Evolutionary conservation across 768 basidiomycete genomes (phyloP), one percentile per base, ranked within the genome.

Genomic region (Leccinum aurantiacum): DNA sequence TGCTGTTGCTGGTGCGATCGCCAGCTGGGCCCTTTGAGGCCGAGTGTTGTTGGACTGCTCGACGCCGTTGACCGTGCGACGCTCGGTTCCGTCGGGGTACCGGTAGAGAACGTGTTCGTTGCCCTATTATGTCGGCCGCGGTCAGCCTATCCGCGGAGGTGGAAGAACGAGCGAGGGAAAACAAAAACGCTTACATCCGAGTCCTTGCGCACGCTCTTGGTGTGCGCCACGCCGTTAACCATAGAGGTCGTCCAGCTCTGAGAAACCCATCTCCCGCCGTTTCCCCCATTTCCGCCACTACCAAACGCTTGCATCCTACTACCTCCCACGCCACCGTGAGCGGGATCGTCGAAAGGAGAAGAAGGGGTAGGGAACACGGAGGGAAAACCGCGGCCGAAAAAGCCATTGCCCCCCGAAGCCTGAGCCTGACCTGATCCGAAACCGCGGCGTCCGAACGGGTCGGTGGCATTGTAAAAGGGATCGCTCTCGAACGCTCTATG

Each of bases 41-140:
- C 60, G 59, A 22, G 63, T 19, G 4, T 63, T 33, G 4, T 63
- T 33, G 4, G 71, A 56, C 54, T 80, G 81, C 11, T 82, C 79
- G 31, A 88, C 71, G 11, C 90, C 90, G 59, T 93, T 91, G 65
- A 93, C 77, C 15, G 83, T 87, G 66, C 80, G 79, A 3, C 84
- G 75, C 67, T 89, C 80, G 47, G 82, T 82, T 9, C 90, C 90
- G 57, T 91, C 88, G 6, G 86, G 82, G 58, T 81, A 82, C 8
- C 79, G 84, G 54, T 84, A 83, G 13, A 81, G 85, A 51, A 88
- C 76, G 69, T 91, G 88, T 65, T 90, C 88, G 63, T 90, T 90
- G 3, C 90, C 90, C 90, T 92, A 61, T 3, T 5, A 49, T 52
- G 29, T 19, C 29, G n/a, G 57, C 53, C 53, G 65, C 44, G 35